phyloP scores from a whole-genome alignment of 2,329 filamentous ascomycete species.

The Fusarium sp. region DNA sequence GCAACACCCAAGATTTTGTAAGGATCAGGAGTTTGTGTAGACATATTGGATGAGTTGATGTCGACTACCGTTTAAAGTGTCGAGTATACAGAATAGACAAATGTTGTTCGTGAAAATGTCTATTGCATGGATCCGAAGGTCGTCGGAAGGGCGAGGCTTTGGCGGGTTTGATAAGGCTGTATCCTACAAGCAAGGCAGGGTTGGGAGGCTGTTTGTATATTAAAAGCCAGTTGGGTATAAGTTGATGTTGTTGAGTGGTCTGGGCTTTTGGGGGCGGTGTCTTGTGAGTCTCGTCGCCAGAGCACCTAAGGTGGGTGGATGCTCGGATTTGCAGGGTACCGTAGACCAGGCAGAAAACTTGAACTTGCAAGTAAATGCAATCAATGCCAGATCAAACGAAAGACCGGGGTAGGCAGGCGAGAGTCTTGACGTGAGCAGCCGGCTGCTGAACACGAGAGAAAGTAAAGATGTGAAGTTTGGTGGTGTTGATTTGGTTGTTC shows the following conservation, averaged over 20 bases:
- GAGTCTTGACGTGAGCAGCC: slow-evolving; percentile 47
- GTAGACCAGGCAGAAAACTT: slow-evolving; percentile 46
- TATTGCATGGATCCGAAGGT: slow-evolving; percentile 46
- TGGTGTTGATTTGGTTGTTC: slow-evolving; percentile 46
- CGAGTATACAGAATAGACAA: slow-evolving; percentile 32
- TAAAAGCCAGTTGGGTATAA: slow-evolving; percentile 41
- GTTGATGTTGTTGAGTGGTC: slow-evolving; percentile 44
- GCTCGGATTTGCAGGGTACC: slow-evolving; percentile 42
- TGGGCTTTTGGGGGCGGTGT: slow-evolving; percentile 46
- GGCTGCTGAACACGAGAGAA: slow-evolving; percentile 48
- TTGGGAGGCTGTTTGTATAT: slow-evolving; percentile 41
- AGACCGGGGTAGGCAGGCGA: slow-evolving; percentile 38
- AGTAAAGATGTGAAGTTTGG: slow-evolving; percentile 26
- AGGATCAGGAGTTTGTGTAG: slow-evolving; percentile 74
- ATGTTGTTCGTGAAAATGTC: slow-evolving; percentile 25
- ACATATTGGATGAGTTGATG: slow-evolving; percentile 53
- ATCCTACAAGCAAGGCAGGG: slow-evolving; percentile 35
- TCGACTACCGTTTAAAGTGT: slow-evolving; percentile 26
- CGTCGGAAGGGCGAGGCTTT: slow-evolving; percentile 41
- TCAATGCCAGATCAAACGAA: slow-evolving; percentile 42
- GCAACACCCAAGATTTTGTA: slow-evolving; percentile 81
- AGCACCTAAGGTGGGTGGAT: slow-evolving; percentile 41
- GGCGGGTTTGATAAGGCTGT: slow-evolving; percentile 42
- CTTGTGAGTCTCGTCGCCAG: slow-evolving; percentile 45
- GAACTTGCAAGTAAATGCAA: slow-evolving; percentile 39